Evolutionary conservation across 2,329 filamentous ascomycete species (phyloP).

Genomic region (Bisporella sp.): DNA sequence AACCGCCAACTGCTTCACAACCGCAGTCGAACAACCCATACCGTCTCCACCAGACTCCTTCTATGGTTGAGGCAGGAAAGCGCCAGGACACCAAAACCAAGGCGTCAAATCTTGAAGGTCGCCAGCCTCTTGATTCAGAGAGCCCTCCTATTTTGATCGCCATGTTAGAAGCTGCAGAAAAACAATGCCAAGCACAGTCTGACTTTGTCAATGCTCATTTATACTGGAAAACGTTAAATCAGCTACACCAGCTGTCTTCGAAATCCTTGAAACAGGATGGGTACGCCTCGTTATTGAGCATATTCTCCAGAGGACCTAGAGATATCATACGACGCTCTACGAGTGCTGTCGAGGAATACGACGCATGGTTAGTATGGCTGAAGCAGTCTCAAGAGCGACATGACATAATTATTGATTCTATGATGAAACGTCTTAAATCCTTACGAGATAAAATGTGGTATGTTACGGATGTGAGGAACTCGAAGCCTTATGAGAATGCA

Average conservation of each 20-base stretch:
- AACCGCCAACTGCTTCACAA: conserved; percentile 39
- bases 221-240: conserved; percentile 77
- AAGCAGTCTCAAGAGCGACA: conserved; percentile 76
- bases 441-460: conserved; percentile 99
- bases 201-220: conserved; percentile 80
- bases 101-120: conserved; percentile 18
- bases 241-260: conserved; percentile 57
- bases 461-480: conserved; percentile 86
- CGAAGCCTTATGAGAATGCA: conserved; percentile 79
- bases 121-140: conserved; percentile 36
- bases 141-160: conserved; percentile 49
- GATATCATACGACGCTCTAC: conserved; percentile 64
- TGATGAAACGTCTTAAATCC: conserved; percentile 66
- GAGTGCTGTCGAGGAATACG: conserved; percentile 69
- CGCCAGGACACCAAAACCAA: conserved; percentile 10
- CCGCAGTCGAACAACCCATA: conserved; percentile 55
- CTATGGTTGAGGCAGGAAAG: conserved; percentile 11
- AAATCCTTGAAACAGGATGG: conserved; percentile 58
- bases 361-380: conserved; percentile 76
- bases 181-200: conserved; percentile 68
- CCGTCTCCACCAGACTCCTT: conserved; percentile 25
- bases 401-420: conserved; percentile 64
- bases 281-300: conserved; percentile 64
- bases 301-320: conserved; percentile 65
- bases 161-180: conserved; percentile 71